Conservation (phyloP, 441 rosid genomes). For the Breynia disticha region DNA sequence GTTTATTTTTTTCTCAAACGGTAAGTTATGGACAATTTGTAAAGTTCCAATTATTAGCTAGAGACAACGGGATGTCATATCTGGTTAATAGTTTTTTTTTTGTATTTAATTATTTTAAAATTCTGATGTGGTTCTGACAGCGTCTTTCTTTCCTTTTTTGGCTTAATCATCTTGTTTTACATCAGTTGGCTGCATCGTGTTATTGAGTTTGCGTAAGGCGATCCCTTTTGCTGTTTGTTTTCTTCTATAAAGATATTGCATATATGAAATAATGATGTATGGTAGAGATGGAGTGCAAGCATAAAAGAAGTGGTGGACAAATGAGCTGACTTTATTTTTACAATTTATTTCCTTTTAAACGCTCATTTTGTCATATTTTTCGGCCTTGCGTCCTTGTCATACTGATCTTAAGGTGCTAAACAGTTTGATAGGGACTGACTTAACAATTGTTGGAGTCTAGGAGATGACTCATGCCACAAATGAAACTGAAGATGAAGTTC, state of each 20-base stretch:
- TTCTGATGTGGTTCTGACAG: conserved; percentile 3
- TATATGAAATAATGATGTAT: conserved; percentile 8
- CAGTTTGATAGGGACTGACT: conserved; percentile 27
- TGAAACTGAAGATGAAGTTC: conserved; percentile 51
- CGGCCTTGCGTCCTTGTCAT: conserved; percentile 32
- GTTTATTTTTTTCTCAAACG: too few species aligned
- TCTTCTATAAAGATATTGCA: conserved; percentile 7
- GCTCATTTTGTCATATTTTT: conserved; percentile 12
- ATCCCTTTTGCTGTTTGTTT: conserved; percentile 11
- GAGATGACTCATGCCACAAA: conserved; percentile 57
- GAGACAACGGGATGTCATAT: too few species aligned
- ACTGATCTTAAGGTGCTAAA: conserved; percentile 31
- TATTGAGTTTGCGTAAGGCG: conserved; percentile 7
- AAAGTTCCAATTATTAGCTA: too few species aligned
- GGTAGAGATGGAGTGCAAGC: conserved; percentile 22
- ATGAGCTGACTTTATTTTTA: conserved; percentile 4
- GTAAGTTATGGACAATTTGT: too few species aligned
- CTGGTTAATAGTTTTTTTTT: too few species aligned
- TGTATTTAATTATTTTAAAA: background rate
- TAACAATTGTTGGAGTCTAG: conserved; percentile 31
- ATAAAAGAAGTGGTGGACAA: conserved; percentile 10
- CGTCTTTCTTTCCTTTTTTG: conserved; percentile 10
- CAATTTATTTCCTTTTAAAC: conserved; percentile 1
- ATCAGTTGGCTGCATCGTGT: conserved; percentile 10
- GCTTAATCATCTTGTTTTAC: conserved; percentile 10